A percentile compares a stretch with the other conserved stretches of the same genome.
phyloP scores from a whole-genome alignment of 305 asterid genomes.

The Salvia sclarea region DNA sequence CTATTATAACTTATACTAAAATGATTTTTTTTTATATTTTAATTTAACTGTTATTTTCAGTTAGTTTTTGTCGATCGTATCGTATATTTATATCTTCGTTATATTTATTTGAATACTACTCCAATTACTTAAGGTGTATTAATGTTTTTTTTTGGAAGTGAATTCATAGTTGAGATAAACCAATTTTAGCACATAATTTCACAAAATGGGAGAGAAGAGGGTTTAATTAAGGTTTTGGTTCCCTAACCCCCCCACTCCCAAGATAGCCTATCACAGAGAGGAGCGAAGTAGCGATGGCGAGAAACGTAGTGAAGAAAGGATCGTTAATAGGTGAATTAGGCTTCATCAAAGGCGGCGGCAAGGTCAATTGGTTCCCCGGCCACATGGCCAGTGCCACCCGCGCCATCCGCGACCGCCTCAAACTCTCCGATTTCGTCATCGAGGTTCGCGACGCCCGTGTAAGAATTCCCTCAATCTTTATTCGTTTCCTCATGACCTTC shows the following conservation, averaged over 20 bases:
- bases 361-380: conserved; percentile 91
- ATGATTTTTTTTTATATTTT: too few relatives aligned
- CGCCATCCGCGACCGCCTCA: conserved; percentile 92
- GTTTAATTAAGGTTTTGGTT: neutral
- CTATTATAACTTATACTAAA: too few relatives aligned
- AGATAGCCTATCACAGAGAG: neutral
- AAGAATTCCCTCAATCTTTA: conserved; percentile 5
- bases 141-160: too few relatives aligned
- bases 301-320: conserved; percentile 49
- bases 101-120: too few relatives aligned
- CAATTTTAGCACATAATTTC: too few relatives aligned
- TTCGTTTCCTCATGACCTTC: neutral
- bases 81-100: too few relatives aligned
- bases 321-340: conserved; percentile 70
- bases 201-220: neutral
- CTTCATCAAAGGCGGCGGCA: conserved; percentile 79
- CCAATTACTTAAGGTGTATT: too few relatives aligned
- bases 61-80: too few relatives aligned
- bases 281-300: conserved; percentile 47
- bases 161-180: too few relatives aligned
- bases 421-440: conserved; percentile 76
- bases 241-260: neutral
- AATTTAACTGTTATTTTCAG: too few relatives aligned
- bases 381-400: conserved; percentile 99
- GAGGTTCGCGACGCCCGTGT: conserved; percentile 98